Base-by-base conservation (phyloP, 192 early-diverging fungal genomes). In the Paraglomus brasilianum region DNA sequence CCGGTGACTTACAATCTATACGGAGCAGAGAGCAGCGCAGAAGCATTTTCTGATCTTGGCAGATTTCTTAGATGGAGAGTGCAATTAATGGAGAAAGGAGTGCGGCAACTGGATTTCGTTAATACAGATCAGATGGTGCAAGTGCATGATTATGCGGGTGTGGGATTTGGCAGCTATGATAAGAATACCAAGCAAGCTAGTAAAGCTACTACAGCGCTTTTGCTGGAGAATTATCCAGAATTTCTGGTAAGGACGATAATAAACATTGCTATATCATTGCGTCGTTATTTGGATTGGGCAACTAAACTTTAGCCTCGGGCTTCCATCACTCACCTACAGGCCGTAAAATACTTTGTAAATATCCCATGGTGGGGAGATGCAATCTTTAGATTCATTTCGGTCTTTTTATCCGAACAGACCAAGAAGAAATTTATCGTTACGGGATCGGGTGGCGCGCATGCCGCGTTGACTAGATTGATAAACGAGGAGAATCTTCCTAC, bases 211-310 rank as follows among this genome's bases (percentile, higher is more conserved):
- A 80, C 86, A 19, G 73, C 83, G 47, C 52, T 86, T 43, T 75
- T 87, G 78, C 81, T 82, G 7, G 86, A 87, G 56, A 87, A 87
- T 55, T 87, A 87, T 66, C 86, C 86, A 0, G 86, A 87, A 75
- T 81, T 84, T 10, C 73, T 87, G 77, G 80, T 81, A 48, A 74
- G 43, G 42, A 61, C 14, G 17, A 5, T 5, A 59, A 59, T 13
- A 4, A 41, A 51, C 8, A n/a, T n/a, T n/a, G n/a, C n/a, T n/a
- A n/a, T 48, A 49, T 17, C 13, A 24, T 24, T 48, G 17, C 30
- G n/a, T 47, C 19, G 8, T 64, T 64, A 19, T 41, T 52, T 15
- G 13, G 38, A n/a, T 46, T 64, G 45, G n/a, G 45, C 11, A 36
- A 44, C 39, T n/a, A 24, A 21, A 39, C 2, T 21, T 51, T 40